Base-by-base conservation (phyloP, 1,284 basidiomycete genomes). In the Trametes versicolor region DNA sequence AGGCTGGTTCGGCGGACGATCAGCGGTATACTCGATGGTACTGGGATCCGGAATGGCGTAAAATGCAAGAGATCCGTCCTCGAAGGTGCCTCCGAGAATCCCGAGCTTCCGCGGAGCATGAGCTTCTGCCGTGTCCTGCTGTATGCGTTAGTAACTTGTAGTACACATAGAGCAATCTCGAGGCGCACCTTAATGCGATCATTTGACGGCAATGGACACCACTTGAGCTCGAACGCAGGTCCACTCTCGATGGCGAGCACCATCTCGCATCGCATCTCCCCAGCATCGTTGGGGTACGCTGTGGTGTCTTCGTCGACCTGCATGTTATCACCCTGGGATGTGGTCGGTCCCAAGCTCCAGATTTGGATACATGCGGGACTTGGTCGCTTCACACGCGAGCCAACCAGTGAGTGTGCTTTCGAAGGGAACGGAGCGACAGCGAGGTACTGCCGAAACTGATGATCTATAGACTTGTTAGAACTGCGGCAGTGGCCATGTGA, bases 201-300 rank as follows among this genome's bases (percentile, higher is more conserved):
- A 72, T 94, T 86, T 21, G 89, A 86, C 0, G 94, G 94, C 41
- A 94, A 75, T 4, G 95, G 96, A 78, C 95, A 96, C 95, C 96
- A 98, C 77, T 91, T 93, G 19, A 96, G 73, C 58, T 93, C 89
- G 68, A 88, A 85, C 4, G 89, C 92, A 4, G 91, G 85, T 0
- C 94, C 93, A 29, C 84, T 83, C 21, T 95, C 89, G 6, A 94
- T 69, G 70, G 94, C 96, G 0, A 97, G 71, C 7, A 93, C 86
- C 80, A 94, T 81, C 71, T 92, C 93, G 69, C 93, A 93, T 15
- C 74, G 78, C 80, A 91, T 83, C 60, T 80, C 74, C 0, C 85
- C 85, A 21, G 68, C 9, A 37, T 64, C 32, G 25, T 27, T 15
- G 1, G 23, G 6, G 1, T 7, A 10, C 48, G 47, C 23, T 4